Evolutionary conservation across 352 stramenopile species (phyloP).

Genomic region (Pythium insidiosum): DNA sequence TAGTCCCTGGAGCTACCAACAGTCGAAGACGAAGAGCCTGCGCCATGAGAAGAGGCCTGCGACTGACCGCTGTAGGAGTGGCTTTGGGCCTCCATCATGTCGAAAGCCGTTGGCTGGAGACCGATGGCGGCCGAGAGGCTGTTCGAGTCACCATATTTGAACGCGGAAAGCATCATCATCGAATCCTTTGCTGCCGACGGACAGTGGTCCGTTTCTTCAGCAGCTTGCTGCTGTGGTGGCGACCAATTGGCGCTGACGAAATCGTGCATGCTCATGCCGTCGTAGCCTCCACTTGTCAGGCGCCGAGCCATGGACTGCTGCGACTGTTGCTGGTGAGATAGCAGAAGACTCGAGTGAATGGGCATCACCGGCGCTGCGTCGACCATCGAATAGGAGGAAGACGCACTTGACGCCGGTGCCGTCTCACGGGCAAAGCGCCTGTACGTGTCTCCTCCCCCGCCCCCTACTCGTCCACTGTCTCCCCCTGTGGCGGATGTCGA

Average conservation of each 20-base stretch:
- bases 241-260: no score
- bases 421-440: background rate
- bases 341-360: background rate
- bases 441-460: no score
- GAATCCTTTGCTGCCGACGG: no score
- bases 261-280: background rate
- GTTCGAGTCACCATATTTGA: slow-evolving; percentile 1
- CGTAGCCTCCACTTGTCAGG: background rate
- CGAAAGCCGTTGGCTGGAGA: background rate
- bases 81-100: background rate
- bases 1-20: slow-evolving; percentile 26
- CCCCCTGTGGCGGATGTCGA: no score
- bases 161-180: slow-evolving; percentile 1
- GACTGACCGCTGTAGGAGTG: no score
- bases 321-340: background rate
- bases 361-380: slow-evolving; percentile 2
- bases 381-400: background rate
- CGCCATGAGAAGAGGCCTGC: no score
- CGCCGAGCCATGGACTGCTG: background rate
- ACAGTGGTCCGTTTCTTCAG: background rate
- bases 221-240: background rate
- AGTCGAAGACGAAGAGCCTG: background rate
- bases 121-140: background rate
- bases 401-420: background rate
- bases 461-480: no score